These are phyloP conservation scores for Suhomyces emberorum DNA, from an alignment of 805 yeast genomes.

Conservation along the genomic window DNA sequence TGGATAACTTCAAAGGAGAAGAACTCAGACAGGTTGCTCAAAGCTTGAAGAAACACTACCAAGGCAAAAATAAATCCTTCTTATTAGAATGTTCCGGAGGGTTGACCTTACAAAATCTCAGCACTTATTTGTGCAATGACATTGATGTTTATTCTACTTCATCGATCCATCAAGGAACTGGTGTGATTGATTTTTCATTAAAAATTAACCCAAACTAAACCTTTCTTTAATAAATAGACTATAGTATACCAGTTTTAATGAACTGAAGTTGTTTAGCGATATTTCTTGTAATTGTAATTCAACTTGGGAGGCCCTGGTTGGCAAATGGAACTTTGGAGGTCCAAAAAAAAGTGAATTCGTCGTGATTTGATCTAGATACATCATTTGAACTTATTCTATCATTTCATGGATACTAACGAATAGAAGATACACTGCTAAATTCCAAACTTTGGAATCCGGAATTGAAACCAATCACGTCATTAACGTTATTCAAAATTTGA, in stretches of 20 bases:
- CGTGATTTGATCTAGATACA: no score
- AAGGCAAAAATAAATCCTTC: constrained; percentile 43
- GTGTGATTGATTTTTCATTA: constrained; percentile 78
- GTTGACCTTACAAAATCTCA: constrained; percentile 64
- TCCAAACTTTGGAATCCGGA: constrained; percentile 40
- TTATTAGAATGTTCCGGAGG: constrained; percentile 93
- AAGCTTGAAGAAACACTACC: constrained; percentile 57
- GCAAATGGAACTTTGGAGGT: no score
- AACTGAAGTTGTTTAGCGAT: no score
- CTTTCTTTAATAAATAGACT: no score
- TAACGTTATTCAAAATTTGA: constrained; percentile 30
- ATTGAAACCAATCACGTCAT: constrained; percentile 40
- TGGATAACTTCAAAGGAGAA: constrained; percentile 78
- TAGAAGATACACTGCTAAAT: constrained; percentile 36
- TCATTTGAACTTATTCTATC: no score
- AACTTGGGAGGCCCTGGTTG: no score
- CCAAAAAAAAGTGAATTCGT: no score
- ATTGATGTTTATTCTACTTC: constrained; percentile 91
- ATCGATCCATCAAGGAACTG: constrained; percentile 88
- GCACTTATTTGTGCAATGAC: constrained; percentile 64
- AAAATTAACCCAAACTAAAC: constrained; percentile 47
- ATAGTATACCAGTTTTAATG: no score
- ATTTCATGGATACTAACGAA: no score
- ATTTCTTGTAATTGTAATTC: no score
- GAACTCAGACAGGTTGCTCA: constrained; percentile 64